phyloP scores from a whole-genome alignment of 2,329 filamentous ascomycete species.

The Purpureocillium lavendulum region DNA sequence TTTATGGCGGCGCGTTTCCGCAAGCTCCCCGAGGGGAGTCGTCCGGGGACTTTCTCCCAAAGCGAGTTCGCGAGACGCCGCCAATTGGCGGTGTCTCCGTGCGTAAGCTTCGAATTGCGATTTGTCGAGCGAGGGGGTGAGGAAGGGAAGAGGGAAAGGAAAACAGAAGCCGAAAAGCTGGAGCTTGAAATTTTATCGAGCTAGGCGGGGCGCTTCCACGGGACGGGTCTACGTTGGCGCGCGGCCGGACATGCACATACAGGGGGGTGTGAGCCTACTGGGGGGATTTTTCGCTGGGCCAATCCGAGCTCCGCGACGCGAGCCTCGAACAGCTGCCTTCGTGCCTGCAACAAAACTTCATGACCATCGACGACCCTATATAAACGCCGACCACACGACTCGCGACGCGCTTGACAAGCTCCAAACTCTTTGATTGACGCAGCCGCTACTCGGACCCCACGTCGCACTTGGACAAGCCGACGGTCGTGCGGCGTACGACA shows the following conservation, averaged over 20 bases:
- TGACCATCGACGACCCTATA: too few species aligned
- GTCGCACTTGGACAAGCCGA: too few species aligned
- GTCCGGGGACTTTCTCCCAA: constrained; percentile 99
- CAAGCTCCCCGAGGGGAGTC: constrained; percentile 44
- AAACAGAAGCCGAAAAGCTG: constrained; percentile 2
- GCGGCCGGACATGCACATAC: constrained; percentile 7
- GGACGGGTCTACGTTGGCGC: constrained; percentile 4
- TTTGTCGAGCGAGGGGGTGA: constrained; percentile 92
- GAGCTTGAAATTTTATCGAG: constrained; percentile 16
- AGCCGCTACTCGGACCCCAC: too few species aligned
- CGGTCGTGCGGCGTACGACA: too few species aligned
- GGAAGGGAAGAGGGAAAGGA: constrained; percentile 22
- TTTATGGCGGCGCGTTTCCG: constrained; percentile 99
- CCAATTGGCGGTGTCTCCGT: constrained; percentile 51
- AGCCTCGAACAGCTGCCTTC: constrained; percentile 8
- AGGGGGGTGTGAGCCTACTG: constrained; percentile 9
- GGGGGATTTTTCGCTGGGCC: constrained; percentile 9
- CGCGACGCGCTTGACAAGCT: too few species aligned
- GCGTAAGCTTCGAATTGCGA: constrained; percentile 99
- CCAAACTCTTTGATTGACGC: too few species aligned
- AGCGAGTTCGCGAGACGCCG: constrained; percentile 47
- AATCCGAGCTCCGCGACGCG: constrained; percentile 15
- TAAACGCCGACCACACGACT: not conserved
- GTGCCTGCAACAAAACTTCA: not conserved
- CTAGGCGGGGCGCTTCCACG: constrained; percentile 12